Base-by-base conservation (phyloP, 768 basidiomycete species). In the Lepiota brunneoincarnata region DNA sequence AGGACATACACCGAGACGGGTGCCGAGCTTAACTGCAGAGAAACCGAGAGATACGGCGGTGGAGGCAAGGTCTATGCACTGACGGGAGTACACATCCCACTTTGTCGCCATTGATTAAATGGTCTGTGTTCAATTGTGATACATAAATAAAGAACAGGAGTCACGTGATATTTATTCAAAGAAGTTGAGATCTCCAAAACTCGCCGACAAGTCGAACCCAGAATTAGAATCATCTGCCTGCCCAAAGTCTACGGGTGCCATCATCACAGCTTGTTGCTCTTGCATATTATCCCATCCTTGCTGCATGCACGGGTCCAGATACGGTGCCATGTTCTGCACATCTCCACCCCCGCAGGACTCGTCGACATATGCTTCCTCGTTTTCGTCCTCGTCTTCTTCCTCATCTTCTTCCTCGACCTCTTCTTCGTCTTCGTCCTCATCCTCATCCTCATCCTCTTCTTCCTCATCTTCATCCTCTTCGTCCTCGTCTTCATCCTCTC, bases 61-160 rank as follows among this genome's bases (percentile, higher is more conserved):
- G 6, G 85, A 84, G 9, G 87, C 89, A 38, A 84, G 68, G 62
- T 89, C 86, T 54, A 91, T 73, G 52, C 84, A 77, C 59, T 82
- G 75, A 63, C 87, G 77, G 40, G 70, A 69, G 64, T 78, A 78
- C 40, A 62, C 69, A 61, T 80, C 78, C 80, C 80, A 81, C 55
- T 73, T 72, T 72, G 75, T 77, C 14, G n/a, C n/a, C 4, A 28
- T 2, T 26, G 2, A 11, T 4, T 45, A 9, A 21, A 14, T 26
- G 23, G 1, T 18, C 10, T 11, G 3, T 3, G 3, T 18, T 18
- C 2, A 20, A 12, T 23, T n/a, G n/a, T n/a, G n/a, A 17, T 14
- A 21, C 5, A 11, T 18, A 46, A 15, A 11, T 21, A 41, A 36
- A 17, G 15, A 28, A 11, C 51, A n/a, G 11, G 21, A 37, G 28